A percentile compares a stretch with the other conserved stretches of the same genome.
Conservation (phyloP, 2,329 filamentous ascomycete genomes). For the Rhynchosporium secalis region DNA sequence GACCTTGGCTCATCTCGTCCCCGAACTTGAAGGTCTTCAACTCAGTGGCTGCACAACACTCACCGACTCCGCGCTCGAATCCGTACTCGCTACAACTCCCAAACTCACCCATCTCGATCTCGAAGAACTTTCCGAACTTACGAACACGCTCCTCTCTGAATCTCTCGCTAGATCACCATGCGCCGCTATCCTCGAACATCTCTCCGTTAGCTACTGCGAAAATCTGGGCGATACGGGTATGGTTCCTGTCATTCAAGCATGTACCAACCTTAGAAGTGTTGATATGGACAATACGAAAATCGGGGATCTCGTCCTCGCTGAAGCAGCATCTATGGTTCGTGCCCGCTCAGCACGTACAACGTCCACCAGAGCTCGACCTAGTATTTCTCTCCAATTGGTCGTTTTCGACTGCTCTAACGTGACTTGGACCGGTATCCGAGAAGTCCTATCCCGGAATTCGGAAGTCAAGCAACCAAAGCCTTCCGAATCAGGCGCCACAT, state of each 20-base stretch:
- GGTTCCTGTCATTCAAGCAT: constrained; percentile 77
- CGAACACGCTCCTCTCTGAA: constrained; percentile 70
- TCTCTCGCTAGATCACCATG: constrained; percentile 77
- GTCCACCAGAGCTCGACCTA: constrained; percentile 32
- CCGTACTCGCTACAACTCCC: constrained; percentile 73
- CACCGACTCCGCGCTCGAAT: constrained; percentile 70
- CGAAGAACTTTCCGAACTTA: constrained; percentile 78
- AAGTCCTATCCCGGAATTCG: constrained; percentile 82
- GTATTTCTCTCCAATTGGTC: constrained; percentile 67
- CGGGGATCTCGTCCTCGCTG: constrained; percentile 80
- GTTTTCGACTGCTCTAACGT: constrained; percentile 91
- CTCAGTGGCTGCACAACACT: constrained; percentile 75
- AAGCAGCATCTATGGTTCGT: constrained; percentile 79
- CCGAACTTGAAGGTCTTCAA: constrained; percentile 78
- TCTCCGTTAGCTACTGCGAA: constrained; percentile 90
- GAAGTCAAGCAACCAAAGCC: constrained; percentile 58
- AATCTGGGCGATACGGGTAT: constrained; percentile 80
- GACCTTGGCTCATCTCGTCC: constrained; percentile 71
- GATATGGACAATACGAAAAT: constrained; percentile 94
- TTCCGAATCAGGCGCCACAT: constrained; percentile 41
- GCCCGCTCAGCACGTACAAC: constrained; percentile 51
- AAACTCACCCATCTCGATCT: constrained; percentile 83
- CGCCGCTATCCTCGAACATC: constrained; percentile 68
- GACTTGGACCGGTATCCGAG: constrained; percentile 87
- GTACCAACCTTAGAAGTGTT: constrained; percentile 65